phyloP scores from a whole-genome alignment of 139 green algal species.

The Coccomyxa sp. region DNA sequence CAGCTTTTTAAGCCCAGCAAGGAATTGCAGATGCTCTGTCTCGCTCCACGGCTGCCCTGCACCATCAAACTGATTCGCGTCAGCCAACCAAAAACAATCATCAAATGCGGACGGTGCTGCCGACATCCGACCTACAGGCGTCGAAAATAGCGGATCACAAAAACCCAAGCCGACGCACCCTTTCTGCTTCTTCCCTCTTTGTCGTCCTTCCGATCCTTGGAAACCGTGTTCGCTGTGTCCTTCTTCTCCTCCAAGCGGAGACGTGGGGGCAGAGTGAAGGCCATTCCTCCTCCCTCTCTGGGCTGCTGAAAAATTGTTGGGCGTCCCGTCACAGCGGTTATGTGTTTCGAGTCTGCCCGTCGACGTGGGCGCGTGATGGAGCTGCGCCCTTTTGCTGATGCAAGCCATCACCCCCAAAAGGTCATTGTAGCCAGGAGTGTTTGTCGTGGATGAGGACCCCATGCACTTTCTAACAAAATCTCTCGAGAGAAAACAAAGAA shows the following conservation, averaged over 20 bases:
- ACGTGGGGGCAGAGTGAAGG: background rate
- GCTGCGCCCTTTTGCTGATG: no score
- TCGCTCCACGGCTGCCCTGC: conserved; percentile 80
- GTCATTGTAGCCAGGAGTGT: no score
- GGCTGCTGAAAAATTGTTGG: no score
- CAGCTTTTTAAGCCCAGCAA: conserved; percentile 31
- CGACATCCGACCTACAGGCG: background rate
- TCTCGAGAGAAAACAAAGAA: no score
- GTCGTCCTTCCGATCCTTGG: background rate
- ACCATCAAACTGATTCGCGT: background rate
- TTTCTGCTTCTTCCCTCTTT: background rate
- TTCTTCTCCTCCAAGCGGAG: background rate
- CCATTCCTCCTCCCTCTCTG: background rate
- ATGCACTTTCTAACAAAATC: no score
- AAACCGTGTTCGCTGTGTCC: background rate
- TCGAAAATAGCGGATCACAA: background rate
- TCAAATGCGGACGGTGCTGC: no score
- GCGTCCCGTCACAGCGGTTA: no score
- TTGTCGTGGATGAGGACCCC: no score
- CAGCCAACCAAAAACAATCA: no score
- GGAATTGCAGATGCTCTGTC: conserved; percentile 74
- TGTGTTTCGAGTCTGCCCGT: no score
- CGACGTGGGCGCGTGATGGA: no score
- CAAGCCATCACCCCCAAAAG: no score
- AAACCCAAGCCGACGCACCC: background rate